Evolutionary conservation across 495 filamentous ascomycete genomes (phyloP), one percentile per base, ranked within the genome.

Genomic region (Lepraria neglecta): DNA sequence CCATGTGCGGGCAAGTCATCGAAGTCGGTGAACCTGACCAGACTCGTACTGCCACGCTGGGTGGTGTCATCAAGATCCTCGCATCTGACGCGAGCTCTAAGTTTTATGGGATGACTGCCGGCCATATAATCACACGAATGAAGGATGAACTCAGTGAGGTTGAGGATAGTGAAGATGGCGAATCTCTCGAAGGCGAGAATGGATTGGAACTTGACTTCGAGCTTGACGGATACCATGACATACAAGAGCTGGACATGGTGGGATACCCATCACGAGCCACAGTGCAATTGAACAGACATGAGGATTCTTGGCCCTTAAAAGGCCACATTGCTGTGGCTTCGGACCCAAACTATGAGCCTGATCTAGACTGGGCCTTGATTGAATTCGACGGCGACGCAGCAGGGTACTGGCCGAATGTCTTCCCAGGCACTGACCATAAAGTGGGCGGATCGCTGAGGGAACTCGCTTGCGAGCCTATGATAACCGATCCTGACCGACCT

Each of bases 31-130:
- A 45, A 5, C 30, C 44, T 9, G 30, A 48, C 43, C 21, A 60
- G 14, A 50, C 35, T 24, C 64, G 64, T 15, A 24, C 51, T 55
- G 60, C 65, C 21, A 68, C 65, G 4, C 38, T 68, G 12, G 65
- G 65, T 30, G 65, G 65, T 17, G 19, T 65, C 31, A 61, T 68
- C 19, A 68, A 65, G 58, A 58, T 65, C 24, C 48, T 46, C 38
- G 2, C 24, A 24, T 42, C 21, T 24, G 48, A 56, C 24, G 21
- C 15, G 2, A 44, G 24, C 11, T 31, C 19, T 11, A 58, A 4
- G 27, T 46, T 31, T 21, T 58, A 58, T 12, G 56, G 56, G 31
- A 58, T 58, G 44, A 47, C 56, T 35, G 56, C 56, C 15, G 56
- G 56, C 35, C 56, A 58, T 48, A 48, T 58, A 15, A 14, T 47